phyloP scores from a whole-genome alignment of 2,329 filamentous ascomycete genomes.

The Drechslerella coelobrocha region DNA sequence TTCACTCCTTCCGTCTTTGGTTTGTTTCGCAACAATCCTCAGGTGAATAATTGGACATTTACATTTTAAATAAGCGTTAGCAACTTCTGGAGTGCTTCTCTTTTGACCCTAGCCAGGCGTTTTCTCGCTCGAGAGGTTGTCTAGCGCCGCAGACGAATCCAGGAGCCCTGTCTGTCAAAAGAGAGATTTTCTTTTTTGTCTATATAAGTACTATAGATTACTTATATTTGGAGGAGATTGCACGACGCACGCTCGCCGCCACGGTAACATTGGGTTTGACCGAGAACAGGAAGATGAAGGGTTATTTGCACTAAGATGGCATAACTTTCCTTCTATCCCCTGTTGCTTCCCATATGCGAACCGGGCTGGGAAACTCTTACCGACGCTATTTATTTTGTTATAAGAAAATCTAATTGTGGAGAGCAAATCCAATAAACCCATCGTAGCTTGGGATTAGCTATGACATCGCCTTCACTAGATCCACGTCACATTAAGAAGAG shows the following conservation, averaged over 20 bases:
- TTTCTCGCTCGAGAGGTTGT: constrained; percentile 32
- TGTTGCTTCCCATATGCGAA: too few relatives aligned
- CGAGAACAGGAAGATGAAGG: constrained; percentile 2
- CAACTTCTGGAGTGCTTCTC: constrained; percentile 10
- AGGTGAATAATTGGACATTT: too few relatives aligned
- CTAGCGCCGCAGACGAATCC: constrained; percentile 10
- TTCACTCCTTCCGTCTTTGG: not conserved
- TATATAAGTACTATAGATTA: too few relatives aligned
- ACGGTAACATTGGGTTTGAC: constrained; percentile 6
- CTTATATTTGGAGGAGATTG: too few relatives aligned
- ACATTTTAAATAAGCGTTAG: constrained; percentile 1
- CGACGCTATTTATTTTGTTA: too few relatives aligned
- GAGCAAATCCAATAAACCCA: too few relatives aligned
- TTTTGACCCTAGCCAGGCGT: constrained; percentile 31
- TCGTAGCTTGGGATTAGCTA: too few relatives aligned
- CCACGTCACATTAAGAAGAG: constrained; percentile 44
- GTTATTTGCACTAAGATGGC: not conserved
- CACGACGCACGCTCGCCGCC: constrained; percentile 4
- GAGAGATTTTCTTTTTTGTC: constrained; percentile 9
- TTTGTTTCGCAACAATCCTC: too few relatives aligned
- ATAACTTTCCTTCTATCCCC: not conserved
- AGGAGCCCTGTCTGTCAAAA: constrained; percentile 30
- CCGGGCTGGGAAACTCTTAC: too few relatives aligned
- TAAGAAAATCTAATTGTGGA: too few relatives aligned
- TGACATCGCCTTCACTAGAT: too few relatives aligned